Evolutionary conservation across 257 asterid species (phyloP).

Genomic region (Solanum clarkiae): DNA sequence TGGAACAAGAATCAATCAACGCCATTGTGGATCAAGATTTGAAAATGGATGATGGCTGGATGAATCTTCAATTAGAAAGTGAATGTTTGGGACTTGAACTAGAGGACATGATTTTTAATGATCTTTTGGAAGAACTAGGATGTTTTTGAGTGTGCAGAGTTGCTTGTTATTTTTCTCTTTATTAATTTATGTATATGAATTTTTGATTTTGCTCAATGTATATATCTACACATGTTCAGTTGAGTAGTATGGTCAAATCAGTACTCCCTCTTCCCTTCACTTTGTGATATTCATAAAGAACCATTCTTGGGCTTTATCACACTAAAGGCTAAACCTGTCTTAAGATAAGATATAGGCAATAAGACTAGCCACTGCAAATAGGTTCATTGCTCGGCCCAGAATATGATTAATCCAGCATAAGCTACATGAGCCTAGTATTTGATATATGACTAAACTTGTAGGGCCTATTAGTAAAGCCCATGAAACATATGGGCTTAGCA

Average conservation of each 20-base stretch:
- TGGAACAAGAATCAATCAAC: slow-evolving; percentile 35
- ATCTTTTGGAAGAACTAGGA: slow-evolving; percentile 46
- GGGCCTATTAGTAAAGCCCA: background rate
- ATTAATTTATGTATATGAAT: slow-evolving; percentile 3
- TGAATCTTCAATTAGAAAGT: slow-evolving; percentile 67
- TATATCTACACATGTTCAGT: background rate
- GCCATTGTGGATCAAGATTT: slow-evolving; percentile 30
- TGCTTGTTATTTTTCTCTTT: background rate
- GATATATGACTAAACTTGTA: background rate
- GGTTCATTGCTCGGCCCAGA: too few species aligned
- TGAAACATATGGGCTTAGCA: background rate
- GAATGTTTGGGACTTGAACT: slow-evolving; percentile 49
- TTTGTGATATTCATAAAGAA: background rate
- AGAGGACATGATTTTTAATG: slow-evolving; percentile 52
- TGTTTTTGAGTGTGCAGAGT: slow-evolving; percentile 6
- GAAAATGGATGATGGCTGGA: slow-evolving; percentile 49
- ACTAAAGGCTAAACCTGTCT: background rate
- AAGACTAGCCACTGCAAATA: too few species aligned
- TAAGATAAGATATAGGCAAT: too few species aligned
- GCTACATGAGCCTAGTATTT: too few species aligned
- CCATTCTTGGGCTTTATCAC: background rate
- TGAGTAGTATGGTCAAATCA: background rate
- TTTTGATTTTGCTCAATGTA: background rate
- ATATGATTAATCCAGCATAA: too few species aligned
- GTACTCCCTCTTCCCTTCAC: background rate